Evolutionary conservation across 2,329 filamentous ascomycete genomes (phyloP).

Genomic region (Neonectria sp.): DNA sequence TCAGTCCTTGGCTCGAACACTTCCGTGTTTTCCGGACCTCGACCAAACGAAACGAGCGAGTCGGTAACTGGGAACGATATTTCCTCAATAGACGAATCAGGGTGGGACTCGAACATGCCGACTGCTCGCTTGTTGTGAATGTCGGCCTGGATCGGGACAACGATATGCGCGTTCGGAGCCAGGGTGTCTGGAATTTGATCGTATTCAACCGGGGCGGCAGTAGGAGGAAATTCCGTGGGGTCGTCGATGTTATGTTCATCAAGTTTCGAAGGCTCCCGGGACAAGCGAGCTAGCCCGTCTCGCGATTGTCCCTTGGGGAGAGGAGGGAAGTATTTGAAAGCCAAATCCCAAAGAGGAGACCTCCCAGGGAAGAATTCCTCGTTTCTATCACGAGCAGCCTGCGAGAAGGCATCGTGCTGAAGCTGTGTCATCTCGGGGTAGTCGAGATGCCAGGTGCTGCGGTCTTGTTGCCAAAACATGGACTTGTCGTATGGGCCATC

Average conservation of each 20-base stretch:
- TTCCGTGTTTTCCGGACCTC: constrained; percentile 77
- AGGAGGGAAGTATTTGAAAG: constrained; percentile 72
- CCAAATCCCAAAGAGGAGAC: constrained; percentile 68
- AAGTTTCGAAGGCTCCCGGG: constrained; percentile 42
- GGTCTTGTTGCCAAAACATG: constrained; percentile 71
- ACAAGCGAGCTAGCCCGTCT: constrained; percentile 24
- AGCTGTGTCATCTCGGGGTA: constrained; percentile 76
- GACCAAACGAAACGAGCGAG: constrained; percentile 83
- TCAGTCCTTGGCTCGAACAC: constrained; percentile 76
- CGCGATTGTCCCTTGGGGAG: constrained; percentile 43
- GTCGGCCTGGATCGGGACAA: constrained; percentile 53
- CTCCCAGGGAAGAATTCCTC: constrained; percentile 70
- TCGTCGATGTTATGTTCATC: constrained; percentile 46
- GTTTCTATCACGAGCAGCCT: constrained; percentile 64
- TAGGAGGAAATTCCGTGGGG: constrained; percentile 49
- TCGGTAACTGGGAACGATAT: constrained; percentile 77
- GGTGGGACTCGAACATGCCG: constrained; percentile 76
- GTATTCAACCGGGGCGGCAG: constrained; percentile 46
- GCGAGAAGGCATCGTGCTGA: constrained; percentile 69
- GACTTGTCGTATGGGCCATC: constrained; percentile 69
- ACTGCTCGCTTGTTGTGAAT: constrained; percentile 62
- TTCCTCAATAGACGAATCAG: constrained; percentile 75
- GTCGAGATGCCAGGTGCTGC: constrained; percentile 70
- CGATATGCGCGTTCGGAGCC: constrained; percentile 53
- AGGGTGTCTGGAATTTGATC: constrained; percentile 55